Evolutionary conservation across 345 rosid species (phyloP).

Genomic region (Acer yangbiense): DNA sequence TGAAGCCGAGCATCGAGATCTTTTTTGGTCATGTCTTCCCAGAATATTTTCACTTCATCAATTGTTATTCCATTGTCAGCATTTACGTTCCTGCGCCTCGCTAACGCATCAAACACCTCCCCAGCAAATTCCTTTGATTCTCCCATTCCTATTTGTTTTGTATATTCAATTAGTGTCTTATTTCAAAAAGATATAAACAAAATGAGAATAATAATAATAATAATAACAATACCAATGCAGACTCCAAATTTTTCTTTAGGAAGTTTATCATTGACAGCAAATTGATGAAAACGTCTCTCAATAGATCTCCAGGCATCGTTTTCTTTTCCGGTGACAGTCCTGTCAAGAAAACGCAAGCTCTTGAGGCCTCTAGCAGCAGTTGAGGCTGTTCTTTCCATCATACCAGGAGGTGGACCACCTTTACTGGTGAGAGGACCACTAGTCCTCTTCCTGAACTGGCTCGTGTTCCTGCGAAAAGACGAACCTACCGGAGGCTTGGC

Average conservation of each 20-base stretch:
- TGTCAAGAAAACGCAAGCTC: constrained; percentile 81
- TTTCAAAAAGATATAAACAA: too few species aligned
- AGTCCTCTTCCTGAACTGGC: constrained; percentile 16
- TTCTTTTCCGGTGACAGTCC: constrained; percentile 74
- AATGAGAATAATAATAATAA: neutral
- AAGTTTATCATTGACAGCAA: constrained; percentile 58
- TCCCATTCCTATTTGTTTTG: constrained; percentile 58
- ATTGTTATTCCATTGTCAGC: constrained; percentile 59
- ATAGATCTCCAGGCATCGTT: constrained; percentile 80
- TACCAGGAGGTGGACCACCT: neutral
- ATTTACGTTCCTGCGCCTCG: constrained; percentile 60
- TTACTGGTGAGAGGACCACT: neutral
- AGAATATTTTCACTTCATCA: constrained; percentile 66
- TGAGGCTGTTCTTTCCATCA: constrained; percentile 53
- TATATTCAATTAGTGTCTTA: too few species aligned
- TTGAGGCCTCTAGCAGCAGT: constrained; percentile 73
- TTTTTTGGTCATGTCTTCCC: constrained; percentile 84
- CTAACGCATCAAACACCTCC: constrained; percentile 78
- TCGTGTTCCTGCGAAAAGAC: constrained; percentile 40
- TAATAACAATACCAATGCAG: constrained; percentile 57
- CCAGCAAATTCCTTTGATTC: constrained; percentile 84
- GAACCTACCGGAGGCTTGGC: constrained; percentile 26
- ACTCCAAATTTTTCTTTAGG: constrained; percentile 68
- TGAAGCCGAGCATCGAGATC: constrained; percentile 87
- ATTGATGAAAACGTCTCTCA: constrained; percentile 73